Evolutionary conservation across 2,329 filamentous ascomycete species (phyloP).

Genomic region (Ophiostoma ips): DNA sequence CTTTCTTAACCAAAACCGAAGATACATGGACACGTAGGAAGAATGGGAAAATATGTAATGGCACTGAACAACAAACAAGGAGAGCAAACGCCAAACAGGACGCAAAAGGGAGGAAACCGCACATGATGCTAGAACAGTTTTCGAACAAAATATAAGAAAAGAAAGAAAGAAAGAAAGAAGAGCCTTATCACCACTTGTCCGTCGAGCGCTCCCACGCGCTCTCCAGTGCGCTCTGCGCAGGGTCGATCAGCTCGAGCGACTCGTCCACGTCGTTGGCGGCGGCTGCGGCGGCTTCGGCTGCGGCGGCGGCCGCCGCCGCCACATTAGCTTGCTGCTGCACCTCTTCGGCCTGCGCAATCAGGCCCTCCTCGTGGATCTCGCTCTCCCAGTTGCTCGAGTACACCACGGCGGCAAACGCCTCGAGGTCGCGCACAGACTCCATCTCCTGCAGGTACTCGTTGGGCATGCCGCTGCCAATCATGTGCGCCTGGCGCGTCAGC

Average conservation of each 20-base stretch:
- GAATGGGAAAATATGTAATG: neutral
- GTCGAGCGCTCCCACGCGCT: slow-evolving; percentile 56
- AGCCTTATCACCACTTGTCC: slow-evolving; percentile 19
- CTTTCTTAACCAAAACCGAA: neutral
- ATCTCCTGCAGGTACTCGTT: slow-evolving; percentile 61
- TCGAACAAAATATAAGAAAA: neutral
- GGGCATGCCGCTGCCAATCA: slow-evolving; percentile 65
- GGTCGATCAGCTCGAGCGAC: slow-evolving; percentile 32
- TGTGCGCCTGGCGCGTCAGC: slow-evolving; percentile 79
- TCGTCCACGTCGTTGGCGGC: neutral
- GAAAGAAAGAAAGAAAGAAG: neutral
- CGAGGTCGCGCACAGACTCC: slow-evolving; percentile 61
- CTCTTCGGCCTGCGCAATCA: slow-evolving; percentile 23
- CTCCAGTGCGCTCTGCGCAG: slow-evolving; percentile 40
- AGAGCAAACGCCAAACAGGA: neutral
- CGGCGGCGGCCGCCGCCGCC: neutral
- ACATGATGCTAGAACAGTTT: neutral
- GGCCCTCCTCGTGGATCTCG: slow-evolving; percentile 40
- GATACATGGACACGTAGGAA: neutral
- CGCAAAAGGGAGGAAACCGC: neutral
- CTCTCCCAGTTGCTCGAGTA: slow-evolving; percentile 74
- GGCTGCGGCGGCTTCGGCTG: neutral
- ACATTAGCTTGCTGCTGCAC: slow-evolving; percentile 13
- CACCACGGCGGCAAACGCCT: slow-evolving; percentile 75
- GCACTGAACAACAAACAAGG: no score